Conservation (phyloP, 257 asterid species). For the Primulina tabacum region DNA sequence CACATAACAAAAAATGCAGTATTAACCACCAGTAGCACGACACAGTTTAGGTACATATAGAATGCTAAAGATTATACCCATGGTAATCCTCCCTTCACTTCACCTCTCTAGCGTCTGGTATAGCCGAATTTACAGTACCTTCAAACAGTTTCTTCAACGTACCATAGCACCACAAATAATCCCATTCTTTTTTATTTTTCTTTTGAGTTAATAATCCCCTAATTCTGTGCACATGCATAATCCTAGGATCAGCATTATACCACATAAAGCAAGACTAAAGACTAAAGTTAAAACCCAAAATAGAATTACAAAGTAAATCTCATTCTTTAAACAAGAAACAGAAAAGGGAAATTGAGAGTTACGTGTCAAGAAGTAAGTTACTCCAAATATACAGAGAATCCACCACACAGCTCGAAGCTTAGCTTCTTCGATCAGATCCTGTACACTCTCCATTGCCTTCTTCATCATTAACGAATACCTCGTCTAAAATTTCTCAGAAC, state of each 20-base stretch:
- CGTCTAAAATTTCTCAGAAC: too few species aligned
- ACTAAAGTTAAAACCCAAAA: neutral
- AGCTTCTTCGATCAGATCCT: constrained; percentile 90
- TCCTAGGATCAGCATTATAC: neutral
- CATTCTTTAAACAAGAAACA: constrained; percentile 7
- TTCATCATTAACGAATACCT: constrained; percentile 26
- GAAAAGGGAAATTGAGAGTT: constrained; percentile 20
- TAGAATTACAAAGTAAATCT: neutral
- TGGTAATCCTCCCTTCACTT: neutral
- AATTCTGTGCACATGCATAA: neutral
- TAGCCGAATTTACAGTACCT: neutral
- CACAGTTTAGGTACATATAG: neutral
- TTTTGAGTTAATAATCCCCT: neutral
- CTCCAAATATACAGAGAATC: constrained; percentile 68
- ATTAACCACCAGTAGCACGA: neutral
- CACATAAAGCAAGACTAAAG: neutral
- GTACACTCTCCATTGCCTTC: constrained; percentile 60
- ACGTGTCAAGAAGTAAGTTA: constrained; percentile 79
- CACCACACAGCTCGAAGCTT: constrained; percentile 90
- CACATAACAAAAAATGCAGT: neutral
- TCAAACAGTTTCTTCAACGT: too few species aligned
- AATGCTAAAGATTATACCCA: neutral
- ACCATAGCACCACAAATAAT: too few species aligned
- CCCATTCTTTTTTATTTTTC: too few species aligned
- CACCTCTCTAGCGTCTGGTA: neutral